A percentile compares a stretch with the other conserved stretches of the same genome.
These are phyloP conservation scores for Vanilla planifolia DNA, from an alignment of 106 monocot genomes.

Conservation along the genomic window DNA sequence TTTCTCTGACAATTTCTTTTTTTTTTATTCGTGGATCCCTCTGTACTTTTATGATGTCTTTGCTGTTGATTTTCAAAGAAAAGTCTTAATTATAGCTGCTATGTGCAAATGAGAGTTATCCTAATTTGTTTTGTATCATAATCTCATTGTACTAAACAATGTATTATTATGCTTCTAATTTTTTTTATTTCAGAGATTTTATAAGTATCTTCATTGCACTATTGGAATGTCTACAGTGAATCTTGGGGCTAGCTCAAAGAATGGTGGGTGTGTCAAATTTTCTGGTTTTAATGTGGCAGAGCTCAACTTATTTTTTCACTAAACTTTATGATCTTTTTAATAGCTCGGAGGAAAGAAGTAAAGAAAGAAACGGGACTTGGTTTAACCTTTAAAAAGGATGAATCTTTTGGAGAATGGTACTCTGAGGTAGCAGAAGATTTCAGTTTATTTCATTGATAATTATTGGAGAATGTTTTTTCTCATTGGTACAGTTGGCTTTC, in stretches of 20 bases:
- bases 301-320: neutral
- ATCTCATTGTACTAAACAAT: too few species aligned
- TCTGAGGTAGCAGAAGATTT: constrained; percentile 52
- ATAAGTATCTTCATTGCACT: neutral
- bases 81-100: too few species aligned
- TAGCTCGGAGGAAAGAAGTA: constrained; percentile 84
- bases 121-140: too few species aligned
- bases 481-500: neutral
- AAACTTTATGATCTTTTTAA: neutral
- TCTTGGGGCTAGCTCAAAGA: constrained; percentile 1
- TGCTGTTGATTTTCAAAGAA: too few species aligned
- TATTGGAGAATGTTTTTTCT: neutral
- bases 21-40: too few species aligned
- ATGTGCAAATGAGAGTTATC: too few species aligned
- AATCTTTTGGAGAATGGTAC: constrained; percentile 96
- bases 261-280: neutral
- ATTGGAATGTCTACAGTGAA: neutral
- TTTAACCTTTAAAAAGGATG: constrained; percentile 76
- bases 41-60: too few species aligned
- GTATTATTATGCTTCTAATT: neutral
- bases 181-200: constrained; percentile 1
- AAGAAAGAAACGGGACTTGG: constrained; percentile 93
- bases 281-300: neutral
- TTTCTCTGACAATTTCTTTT: too few species aligned
- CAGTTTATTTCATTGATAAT: neutral